Base-by-base conservation (phyloP, 495 filamentous ascomycete species). In the Penicillium roqueforti region DNA sequence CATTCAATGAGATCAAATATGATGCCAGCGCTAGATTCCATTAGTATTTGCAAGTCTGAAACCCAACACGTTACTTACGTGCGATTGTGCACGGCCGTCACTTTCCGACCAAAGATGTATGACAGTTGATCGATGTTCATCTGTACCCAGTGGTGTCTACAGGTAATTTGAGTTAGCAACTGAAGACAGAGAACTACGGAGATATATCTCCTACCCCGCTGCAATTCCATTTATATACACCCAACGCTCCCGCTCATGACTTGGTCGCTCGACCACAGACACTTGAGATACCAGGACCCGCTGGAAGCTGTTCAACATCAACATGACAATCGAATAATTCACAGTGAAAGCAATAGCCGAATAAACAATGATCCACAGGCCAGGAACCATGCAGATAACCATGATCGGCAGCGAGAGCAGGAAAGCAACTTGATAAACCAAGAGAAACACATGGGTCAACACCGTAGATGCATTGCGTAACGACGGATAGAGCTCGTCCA, bases 21-120 rank as follows among this genome's bases (percentile, higher is more conserved):
- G 40, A 91, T 73, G 3, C 89, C 89, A 16, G 55, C 31, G 19
- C 70, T 75, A 28, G 10, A 4, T 19, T 7, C 11, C 0, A 25
- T 62, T 26, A 58, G 36, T 10, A 42, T 6, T 16, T 44, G 42
- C 0, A 16, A 14, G 37, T 28, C 2, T 36, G 4, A 5, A 10
- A 20, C 11, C 13, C 1, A n/a, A 42, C 4, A 10, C 2, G 13
- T 1, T 5, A 63, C 68, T 9, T 71, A 85, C 66, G 87, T 93
- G 39, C 78, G 81, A 61, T 93, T 95, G 56, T 91, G 90, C n/a
- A 95, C 79, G n/a, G 89, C 90, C 1, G 81, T 76, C 19, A 95
- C 69, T 2, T 80, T 84, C 6, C 90, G 79, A 46, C 86, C 83
- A 62, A 95, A 95, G 26, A 85, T 90, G 43, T 82, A 68, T 0